A percentile compares a stretch with the other conserved stretches of the same genome.
Conservation (phyloP, 495 filamentous ascomycete species). For the Xylaria sp. region DNA sequence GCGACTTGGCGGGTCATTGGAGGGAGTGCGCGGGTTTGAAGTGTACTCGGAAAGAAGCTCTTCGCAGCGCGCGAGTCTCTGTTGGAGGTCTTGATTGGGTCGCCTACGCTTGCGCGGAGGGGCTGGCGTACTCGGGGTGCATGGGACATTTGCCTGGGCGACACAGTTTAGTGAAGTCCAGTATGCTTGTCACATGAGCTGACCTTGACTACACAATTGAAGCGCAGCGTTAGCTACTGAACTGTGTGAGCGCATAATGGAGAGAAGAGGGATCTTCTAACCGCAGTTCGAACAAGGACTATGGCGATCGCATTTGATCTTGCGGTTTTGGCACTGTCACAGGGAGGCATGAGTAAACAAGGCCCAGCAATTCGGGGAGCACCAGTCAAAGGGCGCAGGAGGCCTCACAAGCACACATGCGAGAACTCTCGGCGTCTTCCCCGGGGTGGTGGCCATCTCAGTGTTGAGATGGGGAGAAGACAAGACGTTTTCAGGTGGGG, state of each 20-base stretch:
- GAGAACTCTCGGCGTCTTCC: slow-evolving; percentile 45
- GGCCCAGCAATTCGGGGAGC: neutral
- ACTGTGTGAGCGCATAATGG: neutral
- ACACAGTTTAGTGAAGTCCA: slow-evolving; percentile 27
- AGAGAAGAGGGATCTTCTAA: slow-evolving; percentile 42
- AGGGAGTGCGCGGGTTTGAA: slow-evolving; percentile 42
- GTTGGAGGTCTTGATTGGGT: slow-evolving; percentile 57
- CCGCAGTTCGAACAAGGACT: slow-evolving; percentile 72
- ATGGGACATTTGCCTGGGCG: slow-evolving; percentile 53
- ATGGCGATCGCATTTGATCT: slow-evolving; percentile 73
- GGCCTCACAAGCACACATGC: slow-evolving; percentile 45
- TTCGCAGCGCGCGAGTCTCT: slow-evolving; percentile 57
- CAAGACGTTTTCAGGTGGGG: slow-evolving; percentile 3
- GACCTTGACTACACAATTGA: slow-evolving; percentile 33
- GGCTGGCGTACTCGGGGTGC: slow-evolving; percentile 56
- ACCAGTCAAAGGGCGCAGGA: neutral
- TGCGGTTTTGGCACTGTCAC: slow-evolving; percentile 66
- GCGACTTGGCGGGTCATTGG: slow-evolving; percentile 28
- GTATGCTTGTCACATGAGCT: slow-evolving; percentile 22
- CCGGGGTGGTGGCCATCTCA: slow-evolving; percentile 16
- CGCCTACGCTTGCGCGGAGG: slow-evolving; percentile 54
- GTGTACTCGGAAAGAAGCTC: slow-evolving; percentile 56
- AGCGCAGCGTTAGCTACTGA: slow-evolving; percentile 14
- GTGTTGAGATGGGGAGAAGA: neutral
- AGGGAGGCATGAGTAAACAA: slow-evolving; percentile 24